Evolutionary conservation across 129 eudicot species (phyloP), one percentile per base, ranked within the genome.

Genomic region (Deinandra increscens): DNA sequence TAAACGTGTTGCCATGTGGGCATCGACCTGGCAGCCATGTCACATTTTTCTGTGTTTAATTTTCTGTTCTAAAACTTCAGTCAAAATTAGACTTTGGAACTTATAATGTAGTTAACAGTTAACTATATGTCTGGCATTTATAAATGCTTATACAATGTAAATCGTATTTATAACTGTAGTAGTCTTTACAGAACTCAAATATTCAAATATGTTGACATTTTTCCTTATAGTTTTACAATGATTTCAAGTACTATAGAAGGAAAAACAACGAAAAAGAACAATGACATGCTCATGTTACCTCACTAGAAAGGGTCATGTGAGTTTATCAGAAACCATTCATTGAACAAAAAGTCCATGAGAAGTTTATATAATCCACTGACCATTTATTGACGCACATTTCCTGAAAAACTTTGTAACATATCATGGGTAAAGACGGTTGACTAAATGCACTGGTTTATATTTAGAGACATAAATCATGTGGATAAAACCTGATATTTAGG

Each of bases 381-480:
- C 61, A 56, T n/a, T 70, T 42, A 15, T 58, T 42, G 36, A 23
- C 60, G 42, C 56, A 69, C 55, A 70, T 58, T 70, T 70, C 46
- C 44, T 70, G 69, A 41, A 11, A 41, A 41, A 22, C 36, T 64
- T 20, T 20, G 19, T 39, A 63, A 26, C 17, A 46, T 14, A 5
- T 3, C 17, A 46, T 46, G 53, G 73, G 59, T 13, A 39, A 39
- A 53, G 37, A 51, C 4, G 10, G 17, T 14, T 31, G 17, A 42
- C 31, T 26, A 26, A 26, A 26, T 3, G 31, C 31, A 3, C 3
- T 26, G 31, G 31, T 26, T 26, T 26, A 26, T 26, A 26, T 26
- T 26, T 26, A 26, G 31, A 26, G 31, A 26, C 3, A 26, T 26
- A 26, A 26, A 26, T 26, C 31, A 26, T 26, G 44, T 9, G 41